Evolutionary conservation across 2,329 filamentous ascomycete genomes (phyloP).

Genomic region (Periconia macrospinosa): DNA sequence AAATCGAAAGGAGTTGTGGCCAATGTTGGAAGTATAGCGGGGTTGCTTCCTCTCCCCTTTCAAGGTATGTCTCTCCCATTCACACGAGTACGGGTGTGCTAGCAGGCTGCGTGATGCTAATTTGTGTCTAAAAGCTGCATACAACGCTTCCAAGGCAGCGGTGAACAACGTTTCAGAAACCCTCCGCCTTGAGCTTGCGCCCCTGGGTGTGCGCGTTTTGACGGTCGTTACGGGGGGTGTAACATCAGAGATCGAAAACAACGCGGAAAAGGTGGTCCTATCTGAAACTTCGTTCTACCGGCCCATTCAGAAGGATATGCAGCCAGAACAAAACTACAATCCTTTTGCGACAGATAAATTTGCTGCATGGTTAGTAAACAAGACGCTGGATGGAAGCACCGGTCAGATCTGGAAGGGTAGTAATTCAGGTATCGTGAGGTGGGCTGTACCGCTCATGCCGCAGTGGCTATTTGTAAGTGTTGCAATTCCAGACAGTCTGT

Average conservation of each 20-base stretch:
- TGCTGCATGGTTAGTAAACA: neutral
- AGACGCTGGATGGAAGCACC: neutral
- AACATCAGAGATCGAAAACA: slow-evolving; percentile 1
- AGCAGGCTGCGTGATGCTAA: no score
- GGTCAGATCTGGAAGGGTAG: neutral
- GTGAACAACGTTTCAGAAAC: slow-evolving; percentile 27
- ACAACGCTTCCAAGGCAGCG: slow-evolving; percentile 41
- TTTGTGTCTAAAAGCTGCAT: slow-evolving; percentile 12
- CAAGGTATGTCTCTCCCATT: slow-evolving; percentile 3
- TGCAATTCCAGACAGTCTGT: neutral
- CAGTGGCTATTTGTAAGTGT: neutral
- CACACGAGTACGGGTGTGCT: neutral
- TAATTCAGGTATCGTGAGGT: neutral
- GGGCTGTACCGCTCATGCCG: neutral
- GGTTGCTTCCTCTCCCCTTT: slow-evolving; percentile 1
- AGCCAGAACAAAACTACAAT: neutral
- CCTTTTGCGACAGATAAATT: neutral
- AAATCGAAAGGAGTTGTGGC: slow-evolving; percentile 13
- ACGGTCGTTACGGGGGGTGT: slow-evolving; percentile 16
- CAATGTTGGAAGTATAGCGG: slow-evolving; percentile 11
- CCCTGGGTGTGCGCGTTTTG: slow-evolving; percentile 19
- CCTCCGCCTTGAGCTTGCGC: slow-evolving; percentile 19
- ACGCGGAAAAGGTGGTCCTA: neutral
- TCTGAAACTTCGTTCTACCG: slow-evolving; percentile 2
- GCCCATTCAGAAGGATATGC: slow-evolving; percentile 1